Conservation (phyloP, 306 rosid genomes). For the Cicer judaicum region DNA sequence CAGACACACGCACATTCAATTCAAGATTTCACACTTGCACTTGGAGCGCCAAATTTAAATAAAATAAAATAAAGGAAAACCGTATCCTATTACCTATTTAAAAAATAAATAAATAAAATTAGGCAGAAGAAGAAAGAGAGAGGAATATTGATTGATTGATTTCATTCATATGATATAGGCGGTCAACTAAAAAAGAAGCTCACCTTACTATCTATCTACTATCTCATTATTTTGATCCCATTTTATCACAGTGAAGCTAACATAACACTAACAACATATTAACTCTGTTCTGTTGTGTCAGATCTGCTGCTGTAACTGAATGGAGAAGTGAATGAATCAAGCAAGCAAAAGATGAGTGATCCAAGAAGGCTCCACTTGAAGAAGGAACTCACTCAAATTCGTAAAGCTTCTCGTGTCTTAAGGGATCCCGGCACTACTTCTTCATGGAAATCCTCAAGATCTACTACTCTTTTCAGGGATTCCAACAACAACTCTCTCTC, state of each 20-base stretch:
- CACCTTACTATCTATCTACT: not conserved
- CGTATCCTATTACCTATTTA: not conserved
- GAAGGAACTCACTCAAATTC: constrained; percentile 93
- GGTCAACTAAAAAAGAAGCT: not conserved
- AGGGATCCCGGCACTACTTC: constrained; percentile 97
- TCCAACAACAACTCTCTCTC: not conserved
- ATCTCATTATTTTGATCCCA: not conserved
- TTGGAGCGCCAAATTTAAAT: not conserved
- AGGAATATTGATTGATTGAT: not conserved
- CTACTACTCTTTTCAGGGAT: constrained; percentile 15
- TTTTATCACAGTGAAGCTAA: not conserved
- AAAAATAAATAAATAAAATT: not conserved
- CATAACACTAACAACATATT: too few species aligned
- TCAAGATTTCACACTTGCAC: not conserved
- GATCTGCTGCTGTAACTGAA: too few species aligned
- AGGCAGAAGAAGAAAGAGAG: not conserved
- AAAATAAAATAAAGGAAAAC: not conserved
- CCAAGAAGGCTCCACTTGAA: constrained; percentile 81
- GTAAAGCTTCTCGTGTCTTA: constrained; percentile 84
- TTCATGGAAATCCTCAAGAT: constrained; percentile 87
- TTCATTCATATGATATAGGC: not conserved
- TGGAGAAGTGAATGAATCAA: not conserved
- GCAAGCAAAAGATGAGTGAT: constrained; percentile 52
- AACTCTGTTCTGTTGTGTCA: too few species aligned
- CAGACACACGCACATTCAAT: not conserved